These are phyloP conservation scores for Candida nemodendra DNA, from an alignment of 805 yeast species.

Conservation along the genomic window DNA sequence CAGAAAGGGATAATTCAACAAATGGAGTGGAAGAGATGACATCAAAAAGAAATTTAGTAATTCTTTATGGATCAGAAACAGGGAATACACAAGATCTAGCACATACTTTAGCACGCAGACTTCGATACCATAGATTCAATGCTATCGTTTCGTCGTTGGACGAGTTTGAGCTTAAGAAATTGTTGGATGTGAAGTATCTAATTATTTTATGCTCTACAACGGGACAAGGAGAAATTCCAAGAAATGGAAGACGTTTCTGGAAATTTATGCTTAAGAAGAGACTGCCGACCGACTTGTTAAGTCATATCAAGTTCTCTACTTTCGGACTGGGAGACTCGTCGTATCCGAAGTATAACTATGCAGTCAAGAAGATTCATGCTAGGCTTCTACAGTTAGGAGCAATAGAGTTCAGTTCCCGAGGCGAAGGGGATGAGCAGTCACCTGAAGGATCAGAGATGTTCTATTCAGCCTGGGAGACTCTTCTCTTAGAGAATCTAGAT, in stretches of 20 bases:
- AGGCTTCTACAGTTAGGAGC: conserved; percentile 84
- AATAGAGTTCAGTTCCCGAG: conserved; percentile 61
- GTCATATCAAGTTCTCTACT: conserved; percentile 61
- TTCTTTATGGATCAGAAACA: conserved; percentile 89
- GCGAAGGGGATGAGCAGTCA: conserved; percentile 87
- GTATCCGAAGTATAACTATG: conserved; percentile 84
- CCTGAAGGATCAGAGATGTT: conserved; percentile 75
- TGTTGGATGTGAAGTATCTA: conserved; percentile 47
- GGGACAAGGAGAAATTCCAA: conserved; percentile 93
- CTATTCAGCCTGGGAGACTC: conserved; percentile 70
- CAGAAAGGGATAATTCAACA: too few species aligned
- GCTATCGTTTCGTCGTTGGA: conserved; percentile 55
- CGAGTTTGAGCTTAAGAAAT: conserved; percentile 53
- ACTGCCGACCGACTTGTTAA: conserved; percentile 57
- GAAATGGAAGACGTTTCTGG: conserved; percentile 75
- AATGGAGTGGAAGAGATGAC: conserved; percentile 15
- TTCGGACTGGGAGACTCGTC: conserved; percentile 95
- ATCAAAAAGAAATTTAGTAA: conserved; percentile 39
- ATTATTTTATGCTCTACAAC: conserved; percentile 80
- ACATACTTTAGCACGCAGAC: conserved; percentile 50
- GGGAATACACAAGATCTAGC: conserved; percentile 91
- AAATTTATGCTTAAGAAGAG: conserved; percentile 64
- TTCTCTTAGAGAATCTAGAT: conserved; percentile 39
- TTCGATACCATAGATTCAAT: conserved; percentile 52
- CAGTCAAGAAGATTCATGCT: conserved; percentile 78